Percentiles rank a stretch among this genome's conserved stretches.
phyloP scores from a whole-genome alignment of 163 green algal species.

The Botryococcus braunii region DNA sequence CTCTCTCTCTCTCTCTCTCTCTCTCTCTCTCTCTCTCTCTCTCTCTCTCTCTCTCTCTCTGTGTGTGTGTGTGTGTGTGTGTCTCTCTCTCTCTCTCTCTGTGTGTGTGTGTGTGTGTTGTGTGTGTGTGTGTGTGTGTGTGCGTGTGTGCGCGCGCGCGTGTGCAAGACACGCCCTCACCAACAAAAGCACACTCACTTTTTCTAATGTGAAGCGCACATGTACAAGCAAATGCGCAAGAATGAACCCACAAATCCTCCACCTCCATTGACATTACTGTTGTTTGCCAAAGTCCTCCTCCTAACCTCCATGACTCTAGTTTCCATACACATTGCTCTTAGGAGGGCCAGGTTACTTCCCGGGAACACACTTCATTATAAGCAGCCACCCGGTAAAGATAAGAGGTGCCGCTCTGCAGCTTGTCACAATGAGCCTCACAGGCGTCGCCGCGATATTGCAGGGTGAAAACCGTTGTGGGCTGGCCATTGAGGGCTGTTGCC shows the following conservation, averaged over 20 bases:
- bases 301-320: no score
- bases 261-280: background rate
- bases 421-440: constrained; percentile 6
- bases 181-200: background rate
- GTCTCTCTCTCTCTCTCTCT: no score
- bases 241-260: background rate
- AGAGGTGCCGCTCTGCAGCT: constrained; percentile 23
- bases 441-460: constrained; percentile 3
- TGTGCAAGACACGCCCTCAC: no score
- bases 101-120: no score
- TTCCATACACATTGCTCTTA: background rate
- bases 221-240: background rate
- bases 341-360: background rate
- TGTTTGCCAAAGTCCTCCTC: no score
- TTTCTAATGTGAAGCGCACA: background rate
- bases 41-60: no score
- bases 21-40: no score
- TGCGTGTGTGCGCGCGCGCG: no score
- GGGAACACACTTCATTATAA: constrained; percentile 44
- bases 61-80: no score
- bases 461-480: constrained; percentile 11
- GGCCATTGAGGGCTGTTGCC: constrained; percentile 1
- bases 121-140: no score
- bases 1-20: no score
- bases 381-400: constrained; percentile 48